Conservation (phyloP, 352 stramenopile genomes). For the Pythium chondricola region DNA sequence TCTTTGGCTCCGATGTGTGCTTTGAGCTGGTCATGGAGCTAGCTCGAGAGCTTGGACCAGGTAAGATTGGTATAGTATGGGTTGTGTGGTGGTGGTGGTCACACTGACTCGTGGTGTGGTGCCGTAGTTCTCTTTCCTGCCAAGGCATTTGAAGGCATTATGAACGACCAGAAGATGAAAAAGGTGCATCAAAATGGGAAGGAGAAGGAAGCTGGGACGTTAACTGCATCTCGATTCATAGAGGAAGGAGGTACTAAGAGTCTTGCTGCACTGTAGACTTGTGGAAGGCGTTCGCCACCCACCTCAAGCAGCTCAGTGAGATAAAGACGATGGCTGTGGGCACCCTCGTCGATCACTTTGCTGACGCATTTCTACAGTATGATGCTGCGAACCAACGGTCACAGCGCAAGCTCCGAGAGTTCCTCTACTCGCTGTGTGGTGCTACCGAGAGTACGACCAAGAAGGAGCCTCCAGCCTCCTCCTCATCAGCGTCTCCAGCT, state of each 20-base stretch:
- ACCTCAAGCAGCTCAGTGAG: conserved; percentile 51
- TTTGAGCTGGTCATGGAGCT: conserved; percentile 70
- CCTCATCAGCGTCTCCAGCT: neutral
- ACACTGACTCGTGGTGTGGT: too few species aligned
- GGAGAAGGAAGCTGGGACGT: conserved; percentile 54
- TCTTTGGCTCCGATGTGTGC: conserved; percentile 71
- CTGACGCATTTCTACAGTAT: conserved; percentile 45
- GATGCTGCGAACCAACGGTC: conserved; percentile 52
- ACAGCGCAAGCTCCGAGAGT: conserved; percentile 69
- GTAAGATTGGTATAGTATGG: conserved; percentile 16
- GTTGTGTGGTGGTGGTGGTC: neutral
- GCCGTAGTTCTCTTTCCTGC: conserved; percentile 51
- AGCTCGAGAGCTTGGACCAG: conserved; percentile 45
- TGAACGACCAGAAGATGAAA: conserved; percentile 72
- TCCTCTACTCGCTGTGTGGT: conserved; percentile 40
- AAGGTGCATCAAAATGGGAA: conserved; percentile 71
- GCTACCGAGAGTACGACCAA: conserved; percentile 16
- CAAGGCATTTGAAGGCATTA: conserved; percentile 75
- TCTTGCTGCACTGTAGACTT: conserved; percentile 32
- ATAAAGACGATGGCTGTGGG: conserved; percentile 31
- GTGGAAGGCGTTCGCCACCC: conserved; percentile 53
- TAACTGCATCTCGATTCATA: too few species aligned
- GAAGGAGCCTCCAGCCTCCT: conserved; percentile 2
- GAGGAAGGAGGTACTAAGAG: neutral
- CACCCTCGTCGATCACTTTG: conserved; percentile 41